Evolutionary conservation across 176 grass and related monocot genomes (phyloP).

Genomic region (Tuctoria greenei): DNA sequence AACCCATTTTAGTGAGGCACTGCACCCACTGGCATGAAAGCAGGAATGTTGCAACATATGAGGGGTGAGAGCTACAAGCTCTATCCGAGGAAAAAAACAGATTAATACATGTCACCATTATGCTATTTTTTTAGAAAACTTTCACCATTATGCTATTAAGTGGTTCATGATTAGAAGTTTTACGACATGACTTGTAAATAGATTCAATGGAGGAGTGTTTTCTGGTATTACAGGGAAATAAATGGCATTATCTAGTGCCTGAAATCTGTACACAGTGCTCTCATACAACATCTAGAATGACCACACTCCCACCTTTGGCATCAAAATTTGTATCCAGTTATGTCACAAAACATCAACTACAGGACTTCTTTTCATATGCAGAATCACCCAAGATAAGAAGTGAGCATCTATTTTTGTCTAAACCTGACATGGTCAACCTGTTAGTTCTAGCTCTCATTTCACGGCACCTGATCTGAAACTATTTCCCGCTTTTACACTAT

Average conservation of each 20-base stretch:
- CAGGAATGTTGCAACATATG: neutral
- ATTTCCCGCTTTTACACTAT: conserved; percentile 55
- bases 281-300: conserved; percentile 28
- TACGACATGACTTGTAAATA: too few species aligned
- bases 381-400: conserved; percentile 25
- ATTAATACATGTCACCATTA: too few species aligned
- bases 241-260: neutral
- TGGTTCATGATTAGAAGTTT: too few species aligned
- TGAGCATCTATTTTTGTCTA: conserved; percentile 26
- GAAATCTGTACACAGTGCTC: conserved; percentile 28
- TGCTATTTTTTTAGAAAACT: too few species aligned
- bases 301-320: conserved; percentile 1
- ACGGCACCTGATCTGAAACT: conserved; percentile 24
- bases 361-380: conserved; percentile 12
- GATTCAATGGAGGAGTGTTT: neutral
- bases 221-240: neutral
- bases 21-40: neutral
- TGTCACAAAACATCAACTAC: conserved; percentile 12
- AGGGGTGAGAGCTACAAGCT: neutral
- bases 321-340: conserved; percentile 26
- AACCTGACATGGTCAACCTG: conserved; percentile 22
- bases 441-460: conserved; percentile 25
- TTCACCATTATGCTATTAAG: too few species aligned
- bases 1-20: neutral
- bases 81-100: neutral